These are phyloP conservation scores for Cercospora sp. DNA, from an alignment of 2,329 filamentous ascomycete species.

Conservation along the genomic window DNA sequence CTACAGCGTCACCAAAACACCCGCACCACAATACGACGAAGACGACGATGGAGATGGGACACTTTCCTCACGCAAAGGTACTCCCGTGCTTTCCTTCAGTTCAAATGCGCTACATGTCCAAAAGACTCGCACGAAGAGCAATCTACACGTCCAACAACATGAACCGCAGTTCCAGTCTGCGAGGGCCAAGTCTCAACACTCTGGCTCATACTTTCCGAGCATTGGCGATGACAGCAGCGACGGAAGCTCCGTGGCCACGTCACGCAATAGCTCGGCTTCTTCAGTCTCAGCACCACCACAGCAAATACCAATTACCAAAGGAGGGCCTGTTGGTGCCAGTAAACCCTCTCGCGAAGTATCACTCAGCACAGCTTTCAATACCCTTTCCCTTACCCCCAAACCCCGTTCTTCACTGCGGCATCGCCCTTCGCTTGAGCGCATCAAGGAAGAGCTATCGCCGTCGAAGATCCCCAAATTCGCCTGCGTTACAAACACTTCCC, in stretches of 20 bases:
- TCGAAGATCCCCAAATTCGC: constrained; percentile 40
- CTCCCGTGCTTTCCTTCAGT: constrained; percentile 43
- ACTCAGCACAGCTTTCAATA: constrained; percentile 33
- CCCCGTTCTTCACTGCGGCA: constrained; percentile 27
- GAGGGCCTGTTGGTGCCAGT: constrained; percentile 30
- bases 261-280: constrained; percentile 30
- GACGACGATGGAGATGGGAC: constrained; percentile 41
- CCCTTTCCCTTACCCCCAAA: constrained; percentile 32
- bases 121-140: constrained; percentile 38
- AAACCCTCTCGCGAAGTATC: constrained; percentile 36
- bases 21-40: constrained; percentile 24
- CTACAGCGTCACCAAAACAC: constrained; percentile 13
- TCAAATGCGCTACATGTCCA: constrained; percentile 31
- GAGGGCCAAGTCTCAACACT: constrained; percentile 35
- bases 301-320: constrained; percentile 20
- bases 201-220: constrained; percentile 27
- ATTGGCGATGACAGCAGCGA: constrained; percentile 25
- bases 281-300: constrained; percentile 24
- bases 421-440: constrained; percentile 35
- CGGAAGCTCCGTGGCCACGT: constrained; percentile 23
- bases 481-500: constrained; percentile 30
- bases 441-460: constrained; percentile 37
- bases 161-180: constrained; percentile 20
- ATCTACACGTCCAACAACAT: constrained; percentile 27
- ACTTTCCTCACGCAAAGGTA: constrained; percentile 48